phyloP scores from a whole-genome alignment of 305 asterid genomes.

The Caryopteris hybrid region DNA sequence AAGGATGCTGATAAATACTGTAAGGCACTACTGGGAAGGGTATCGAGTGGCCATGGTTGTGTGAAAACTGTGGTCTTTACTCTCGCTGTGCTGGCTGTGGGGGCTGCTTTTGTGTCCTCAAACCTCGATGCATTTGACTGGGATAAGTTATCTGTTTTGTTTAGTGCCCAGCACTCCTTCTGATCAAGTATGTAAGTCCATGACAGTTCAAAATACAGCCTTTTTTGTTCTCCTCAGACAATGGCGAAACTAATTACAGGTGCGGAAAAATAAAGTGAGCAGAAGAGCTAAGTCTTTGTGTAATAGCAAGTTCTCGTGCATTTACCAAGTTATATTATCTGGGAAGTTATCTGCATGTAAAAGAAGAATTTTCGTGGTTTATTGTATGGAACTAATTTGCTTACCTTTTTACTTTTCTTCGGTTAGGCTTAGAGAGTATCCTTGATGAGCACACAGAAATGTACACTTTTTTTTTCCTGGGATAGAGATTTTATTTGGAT shows the following conservation, averaged over 20 bases:
- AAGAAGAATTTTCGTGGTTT: slow-evolving; percentile 3
- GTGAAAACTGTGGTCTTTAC: slow-evolving; percentile 35
- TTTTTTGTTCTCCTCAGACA: slow-evolving; percentile 3
- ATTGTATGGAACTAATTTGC: slow-evolving; percentile 17
- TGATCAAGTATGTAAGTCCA: slow-evolving; percentile 3
- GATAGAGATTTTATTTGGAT: neutral
- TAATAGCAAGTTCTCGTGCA: slow-evolving; percentile 27
- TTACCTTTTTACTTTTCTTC: neutral
- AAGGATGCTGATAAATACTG: slow-evolving; percentile 73
- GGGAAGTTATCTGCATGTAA: slow-evolving; percentile 8
- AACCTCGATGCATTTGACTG: slow-evolving; percentile 39
- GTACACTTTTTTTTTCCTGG: neutral
- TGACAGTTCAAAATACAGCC: slow-evolving; percentile 10
- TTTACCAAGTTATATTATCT: slow-evolving; percentile 17
- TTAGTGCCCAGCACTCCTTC: slow-evolving; percentile 18
- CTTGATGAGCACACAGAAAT: slow-evolving; percentile 18
- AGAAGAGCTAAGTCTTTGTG: slow-evolving; percentile 27
- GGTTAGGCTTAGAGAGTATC: slow-evolving; percentile 9
- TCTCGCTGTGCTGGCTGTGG: slow-evolving; percentile 38
- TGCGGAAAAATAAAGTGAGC: slow-evolving; percentile 21
- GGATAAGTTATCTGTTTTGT: slow-evolving; percentile 34
- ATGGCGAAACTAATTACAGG: slow-evolving; percentile 10
- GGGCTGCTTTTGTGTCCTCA: slow-evolving; percentile 41
- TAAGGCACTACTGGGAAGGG: slow-evolving; percentile 42
- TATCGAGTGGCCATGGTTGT: slow-evolving; percentile 57